Percentiles rank a stretch among this genome's conserved stretches.
Evolutionary conservation across 1,139 yeast genomes (phyloP).

Genomic region (Debaryomyces fabryi): DNA sequence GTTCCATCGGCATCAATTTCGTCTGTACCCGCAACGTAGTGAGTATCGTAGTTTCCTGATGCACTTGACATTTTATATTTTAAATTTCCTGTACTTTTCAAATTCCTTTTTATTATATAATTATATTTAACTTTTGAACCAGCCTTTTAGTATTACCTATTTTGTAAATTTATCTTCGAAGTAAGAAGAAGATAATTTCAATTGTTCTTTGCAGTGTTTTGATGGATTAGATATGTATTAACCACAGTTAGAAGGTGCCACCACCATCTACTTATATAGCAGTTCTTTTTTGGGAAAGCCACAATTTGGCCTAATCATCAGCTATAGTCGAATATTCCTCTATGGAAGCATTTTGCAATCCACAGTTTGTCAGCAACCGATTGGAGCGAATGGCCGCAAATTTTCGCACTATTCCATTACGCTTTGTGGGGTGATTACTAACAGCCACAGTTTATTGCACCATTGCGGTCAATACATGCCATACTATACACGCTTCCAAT

Average conservation of each 20-base stretch:
- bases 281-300: not conserved
- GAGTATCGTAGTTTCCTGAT: slow-evolving; percentile 46
- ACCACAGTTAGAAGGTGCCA: not conserved
- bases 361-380: not conserved
- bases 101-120: not conserved
- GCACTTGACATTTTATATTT: slow-evolving; percentile 13
- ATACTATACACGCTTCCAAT: not conserved
- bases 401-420: not conserved
- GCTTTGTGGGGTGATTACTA: not conserved
- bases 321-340: not conserved
- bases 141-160: not conserved
- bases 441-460: not conserved
- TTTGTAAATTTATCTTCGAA: not conserved
- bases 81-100: slow-evolving; percentile 40
- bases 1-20: slow-evolving; percentile 20
- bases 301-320: not conserved
- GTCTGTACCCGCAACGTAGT: slow-evolving; percentile 29
- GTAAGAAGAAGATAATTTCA: not conserved
- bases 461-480: not conserved
- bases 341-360: not conserved
- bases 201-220: not conserved
- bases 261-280: not conserved
- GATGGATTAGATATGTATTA: not conserved
- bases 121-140: not conserved
- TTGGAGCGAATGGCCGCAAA: not conserved